Conservation (phyloP, 176 grass and related monocot species). For the Triticum dicoccoides region DNA sequence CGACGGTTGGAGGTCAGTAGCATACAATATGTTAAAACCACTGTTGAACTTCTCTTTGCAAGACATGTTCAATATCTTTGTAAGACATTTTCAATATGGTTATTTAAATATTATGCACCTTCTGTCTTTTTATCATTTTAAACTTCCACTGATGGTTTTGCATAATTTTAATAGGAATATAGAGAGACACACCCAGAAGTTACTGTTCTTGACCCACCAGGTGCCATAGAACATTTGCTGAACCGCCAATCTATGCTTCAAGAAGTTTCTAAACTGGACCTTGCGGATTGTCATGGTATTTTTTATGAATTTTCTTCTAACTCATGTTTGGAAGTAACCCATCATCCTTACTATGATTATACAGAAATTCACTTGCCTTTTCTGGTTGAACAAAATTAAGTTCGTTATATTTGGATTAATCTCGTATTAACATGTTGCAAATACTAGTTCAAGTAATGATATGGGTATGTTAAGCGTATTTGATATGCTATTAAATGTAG, state of each 20-base stretch:
- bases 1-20: conserved; percentile 77
- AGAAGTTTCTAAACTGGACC: conserved; percentile 82
- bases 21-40: conserved; percentile 26
- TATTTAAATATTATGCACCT: not conserved
- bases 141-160: not conserved
- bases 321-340: not conserved
- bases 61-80: not conserved
- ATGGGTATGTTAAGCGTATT: not conserved
- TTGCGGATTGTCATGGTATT: conserved; percentile 84
- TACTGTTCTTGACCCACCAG: conserved; percentile 91
- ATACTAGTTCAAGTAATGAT: conserved; percentile 1
- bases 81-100: conserved; percentile 1
- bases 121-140: conserved; percentile 2
- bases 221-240: conserved; percentile 80
- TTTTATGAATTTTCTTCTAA: conserved; percentile 24
- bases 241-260: conserved; percentile 97
- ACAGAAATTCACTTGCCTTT: not conserved
- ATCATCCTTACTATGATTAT: not conserved
- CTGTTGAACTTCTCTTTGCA: conserved; percentile 24
- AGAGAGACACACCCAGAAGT: conserved; percentile 84
- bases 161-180: conserved; percentile 58
- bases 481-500: not conserved
- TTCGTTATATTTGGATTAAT: conserved; percentile 6
- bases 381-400: not conserved
- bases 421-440: not conserved